phyloP scores from a whole-genome alignment of 1,284 basidiomycete species.

The Fistulinella cinereoalba region DNA sequence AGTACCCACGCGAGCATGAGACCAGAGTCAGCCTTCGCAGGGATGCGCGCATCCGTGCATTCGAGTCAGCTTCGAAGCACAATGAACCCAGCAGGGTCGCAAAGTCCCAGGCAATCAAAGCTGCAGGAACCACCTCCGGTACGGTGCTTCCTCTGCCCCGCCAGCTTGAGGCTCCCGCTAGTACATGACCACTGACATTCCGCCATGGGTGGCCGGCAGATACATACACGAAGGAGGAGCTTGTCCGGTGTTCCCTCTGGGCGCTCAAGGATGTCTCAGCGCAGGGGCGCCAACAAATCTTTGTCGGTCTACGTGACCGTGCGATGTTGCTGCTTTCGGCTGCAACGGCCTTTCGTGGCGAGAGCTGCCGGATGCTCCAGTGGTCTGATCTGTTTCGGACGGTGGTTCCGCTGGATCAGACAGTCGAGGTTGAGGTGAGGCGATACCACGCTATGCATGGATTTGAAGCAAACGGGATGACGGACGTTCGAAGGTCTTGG shows the following conservation, averaged over 20 bases:
- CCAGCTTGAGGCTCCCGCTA: too few species aligned
- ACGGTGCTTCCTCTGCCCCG: too few species aligned
- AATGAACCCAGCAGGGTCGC: constrained; percentile 8
- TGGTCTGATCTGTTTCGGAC: constrained; percentile 13
- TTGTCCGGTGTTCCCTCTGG: constrained; percentile 8
- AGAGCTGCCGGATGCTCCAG: constrained; percentile 8
- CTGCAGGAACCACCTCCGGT: constrained; percentile 20
- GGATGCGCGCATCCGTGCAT: constrained; percentile 7
- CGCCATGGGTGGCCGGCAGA: too few species aligned
- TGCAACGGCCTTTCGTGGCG: constrained; percentile 13
- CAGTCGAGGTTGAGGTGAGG: background rate
- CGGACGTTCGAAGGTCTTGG: constrained; percentile 24
- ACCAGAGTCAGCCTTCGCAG: constrained; percentile 3
- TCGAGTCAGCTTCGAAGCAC: constrained; percentile 13
- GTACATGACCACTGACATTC: too few species aligned
- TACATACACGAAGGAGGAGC: constrained; percentile 17
- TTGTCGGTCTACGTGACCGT: constrained; percentile 21
- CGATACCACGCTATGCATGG: too few species aligned
- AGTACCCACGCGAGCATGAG: constrained; percentile 5
- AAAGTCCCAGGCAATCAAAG: constrained; percentile 16
- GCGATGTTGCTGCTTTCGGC: constrained; percentile 15
- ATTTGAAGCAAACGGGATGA: too few species aligned
- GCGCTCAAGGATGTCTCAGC: constrained; percentile 5
- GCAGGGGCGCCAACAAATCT: background rate
- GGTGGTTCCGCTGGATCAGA: constrained; percentile 1